A percentile compares a stretch with the other conserved stretches of the same genome.
Evolutionary conservation across 1,284 basidiomycete genomes (phyloP).

Genomic region (Lentinula novae-zelandiae): DNA sequence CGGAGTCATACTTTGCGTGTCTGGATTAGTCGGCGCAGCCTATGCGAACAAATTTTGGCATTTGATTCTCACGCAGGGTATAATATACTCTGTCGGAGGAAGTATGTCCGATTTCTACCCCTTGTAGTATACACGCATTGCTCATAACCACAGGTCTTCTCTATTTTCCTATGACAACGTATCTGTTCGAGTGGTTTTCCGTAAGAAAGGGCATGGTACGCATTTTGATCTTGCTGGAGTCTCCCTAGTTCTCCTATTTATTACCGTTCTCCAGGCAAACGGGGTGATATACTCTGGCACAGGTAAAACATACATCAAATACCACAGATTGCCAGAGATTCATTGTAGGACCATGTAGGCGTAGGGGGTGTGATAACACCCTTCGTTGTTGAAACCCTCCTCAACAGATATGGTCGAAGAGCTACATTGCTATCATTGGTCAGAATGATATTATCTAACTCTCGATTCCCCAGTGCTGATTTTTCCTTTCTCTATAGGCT

Average conservation of each 20-base stretch:
- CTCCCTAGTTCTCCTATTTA: too few relatives aligned
- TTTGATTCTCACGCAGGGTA: conserved; percentile 13
- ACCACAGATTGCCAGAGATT: background rate
- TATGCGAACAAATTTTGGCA: conserved; percentile 10
- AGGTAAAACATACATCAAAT: background rate
- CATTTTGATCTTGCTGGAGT: background rate
- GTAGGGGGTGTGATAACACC: conserved; percentile 14
- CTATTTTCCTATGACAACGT: conserved; percentile 14
- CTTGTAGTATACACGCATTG: background rate
- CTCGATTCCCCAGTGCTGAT: background rate
- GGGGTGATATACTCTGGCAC: conserved; percentile 15
- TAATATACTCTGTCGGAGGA: conserved; percentile 12
- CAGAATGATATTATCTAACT: background rate
- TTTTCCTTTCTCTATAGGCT: conserved; percentile 1
- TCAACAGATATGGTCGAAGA: conserved; percentile 10
- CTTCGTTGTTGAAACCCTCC: conserved; percentile 7
- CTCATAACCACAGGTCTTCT: conserved; percentile 8
- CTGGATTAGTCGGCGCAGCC: conserved; percentile 14
- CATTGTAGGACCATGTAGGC: background rate
- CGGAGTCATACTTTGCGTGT: conserved; percentile 6
- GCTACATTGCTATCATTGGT: conserved; percentile 11
- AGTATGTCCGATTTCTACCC: conserved; percentile 3
- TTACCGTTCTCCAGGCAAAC: conserved; percentile 5
- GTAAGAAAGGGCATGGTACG: conserved; percentile 14
- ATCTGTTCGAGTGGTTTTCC: conserved; percentile 15